Percentiles rank a stretch among this genome's conserved stretches.
phyloP scores from a whole-genome alignment of 306 rosid species.

The Cicer pinnatifidum region DNA sequence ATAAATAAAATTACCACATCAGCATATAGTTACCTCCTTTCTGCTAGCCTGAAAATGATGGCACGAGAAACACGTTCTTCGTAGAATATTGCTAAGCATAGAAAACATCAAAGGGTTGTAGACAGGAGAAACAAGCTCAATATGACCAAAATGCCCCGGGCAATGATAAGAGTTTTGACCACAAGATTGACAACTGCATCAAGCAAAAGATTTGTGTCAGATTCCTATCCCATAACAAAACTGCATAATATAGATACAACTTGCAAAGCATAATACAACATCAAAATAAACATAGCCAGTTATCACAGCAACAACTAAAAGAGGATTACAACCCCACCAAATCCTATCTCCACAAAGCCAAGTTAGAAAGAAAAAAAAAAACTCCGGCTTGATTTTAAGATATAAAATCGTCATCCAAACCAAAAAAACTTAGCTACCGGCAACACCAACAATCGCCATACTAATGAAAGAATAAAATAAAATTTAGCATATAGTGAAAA shows the following conservation, averaged over 20 bases:
- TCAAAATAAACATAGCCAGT: background rate
- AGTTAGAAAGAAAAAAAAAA: background rate
- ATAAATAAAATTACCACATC: slow-evolving; percentile 4
- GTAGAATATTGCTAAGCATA: slow-evolving; percentile 58
- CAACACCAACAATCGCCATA: background rate
- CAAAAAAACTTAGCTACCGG: background rate
- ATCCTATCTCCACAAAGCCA: slow-evolving; percentile 14
- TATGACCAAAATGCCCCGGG: slow-evolving; percentile 88
- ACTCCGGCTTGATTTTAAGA: background rate
- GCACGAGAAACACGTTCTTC: slow-evolving; percentile 69
- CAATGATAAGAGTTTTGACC: slow-evolving; percentile 60
- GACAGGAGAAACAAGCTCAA: slow-evolving; percentile 68
- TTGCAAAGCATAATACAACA: background rate
- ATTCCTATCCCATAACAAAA: no score
- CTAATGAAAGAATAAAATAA: background rate
- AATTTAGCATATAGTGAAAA: background rate
- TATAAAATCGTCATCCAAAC: background rate
- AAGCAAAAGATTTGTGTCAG: slow-evolving; percentile 12
- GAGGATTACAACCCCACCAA: background rate
- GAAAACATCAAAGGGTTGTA: slow-evolving; percentile 82
- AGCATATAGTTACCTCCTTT: slow-evolving; percentile 50
- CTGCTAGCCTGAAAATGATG: slow-evolving; percentile 54
- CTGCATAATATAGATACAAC: background rate
- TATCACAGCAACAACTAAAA: background rate
- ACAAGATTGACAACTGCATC: slow-evolving; percentile 79